Evolutionary conservation across 169 alveolate genomes (phyloP).

Genomic region (Eimeria maxima): DNA sequence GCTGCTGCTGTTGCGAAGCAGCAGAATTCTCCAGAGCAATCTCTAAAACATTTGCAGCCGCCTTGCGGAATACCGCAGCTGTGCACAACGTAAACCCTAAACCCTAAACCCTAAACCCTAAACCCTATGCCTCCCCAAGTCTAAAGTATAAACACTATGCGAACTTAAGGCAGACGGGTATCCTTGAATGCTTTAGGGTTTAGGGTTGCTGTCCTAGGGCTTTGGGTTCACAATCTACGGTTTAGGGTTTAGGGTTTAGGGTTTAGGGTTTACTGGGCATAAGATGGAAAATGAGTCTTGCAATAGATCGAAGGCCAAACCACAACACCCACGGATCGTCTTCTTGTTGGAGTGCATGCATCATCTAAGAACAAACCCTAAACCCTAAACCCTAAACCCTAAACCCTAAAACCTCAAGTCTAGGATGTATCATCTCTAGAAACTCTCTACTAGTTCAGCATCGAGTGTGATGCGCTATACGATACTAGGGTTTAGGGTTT

Average conservation of each 20-base stretch:
- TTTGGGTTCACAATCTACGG: no score
- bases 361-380: conserved; percentile 34
- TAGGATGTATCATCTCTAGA: background rate
- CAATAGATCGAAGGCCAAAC: conserved; percentile 48
- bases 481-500: background rate
- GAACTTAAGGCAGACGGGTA: no score
- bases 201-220: background rate
- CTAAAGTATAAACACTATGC: conserved; percentile 13
- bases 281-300: conserved; percentile 23
- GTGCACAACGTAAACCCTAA: background rate
- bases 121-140: no score
- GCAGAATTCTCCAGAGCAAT: conserved; percentile 6
- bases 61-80: conserved; percentile 24
- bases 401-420: conserved; percentile 59
- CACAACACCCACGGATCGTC: conserved; percentile 53
- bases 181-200: no score
- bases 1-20: conserved; percentile 54
- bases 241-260: no score
- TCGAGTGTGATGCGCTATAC: background rate
- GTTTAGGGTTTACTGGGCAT: no score
- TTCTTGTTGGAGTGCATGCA: conserved; percentile 46
- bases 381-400: conserved; percentile 77
- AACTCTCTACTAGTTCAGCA: background rate
- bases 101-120: conserved; percentile 26
- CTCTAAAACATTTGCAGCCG: conserved; percentile 24